These are phyloP conservation scores for Mycena sp. DNA, from an alignment of 1,284 basidiomycete genomes.

Conservation along the genomic window DNA sequence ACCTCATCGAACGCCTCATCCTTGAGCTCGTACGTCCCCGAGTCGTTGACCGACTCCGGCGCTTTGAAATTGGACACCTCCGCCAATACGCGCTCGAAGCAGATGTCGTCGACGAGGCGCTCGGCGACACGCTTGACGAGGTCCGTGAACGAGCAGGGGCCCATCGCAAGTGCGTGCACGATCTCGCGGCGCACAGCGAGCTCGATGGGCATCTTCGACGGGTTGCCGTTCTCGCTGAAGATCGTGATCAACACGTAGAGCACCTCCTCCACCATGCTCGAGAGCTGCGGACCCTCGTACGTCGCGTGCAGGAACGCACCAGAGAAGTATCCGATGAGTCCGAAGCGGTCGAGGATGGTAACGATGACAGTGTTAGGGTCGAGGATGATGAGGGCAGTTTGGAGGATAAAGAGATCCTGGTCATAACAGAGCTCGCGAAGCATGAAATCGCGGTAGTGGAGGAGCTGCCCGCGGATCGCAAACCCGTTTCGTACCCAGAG, in stretches of 20 bases:
- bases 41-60: constrained; percentile 84
- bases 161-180: constrained; percentile 90
- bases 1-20: constrained; percentile 88
- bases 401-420: constrained; percentile 93
- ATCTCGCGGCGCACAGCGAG: constrained; percentile 85
- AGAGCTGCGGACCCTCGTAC: constrained; percentile 79
- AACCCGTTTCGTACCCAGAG: constrained; percentile 99
- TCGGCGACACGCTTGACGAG: constrained; percentile 93
- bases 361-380: constrained; percentile 86
- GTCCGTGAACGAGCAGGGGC: constrained; percentile 91
- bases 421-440: constrained; percentile 97
- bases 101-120: constrained; percentile 86
- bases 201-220: constrained; percentile 76
- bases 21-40: constrained; percentile 89
- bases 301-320: constrained; percentile 60
- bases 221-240: constrained; percentile 81
- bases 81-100: constrained; percentile 84
- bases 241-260: constrained; percentile 90
- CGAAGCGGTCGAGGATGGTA: constrained; percentile 91
- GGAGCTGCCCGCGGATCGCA: constrained; percentile 93
- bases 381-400: constrained; percentile 78
- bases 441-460: constrained; percentile 97
- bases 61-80: constrained; percentile 87
- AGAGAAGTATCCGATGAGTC: constrained; percentile 82
- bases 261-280: constrained; percentile 93